Evolutionary conservation across 768 basidiomycete genomes (phyloP).

Genomic region (Leucocoprinus birnbaumii): DNA sequence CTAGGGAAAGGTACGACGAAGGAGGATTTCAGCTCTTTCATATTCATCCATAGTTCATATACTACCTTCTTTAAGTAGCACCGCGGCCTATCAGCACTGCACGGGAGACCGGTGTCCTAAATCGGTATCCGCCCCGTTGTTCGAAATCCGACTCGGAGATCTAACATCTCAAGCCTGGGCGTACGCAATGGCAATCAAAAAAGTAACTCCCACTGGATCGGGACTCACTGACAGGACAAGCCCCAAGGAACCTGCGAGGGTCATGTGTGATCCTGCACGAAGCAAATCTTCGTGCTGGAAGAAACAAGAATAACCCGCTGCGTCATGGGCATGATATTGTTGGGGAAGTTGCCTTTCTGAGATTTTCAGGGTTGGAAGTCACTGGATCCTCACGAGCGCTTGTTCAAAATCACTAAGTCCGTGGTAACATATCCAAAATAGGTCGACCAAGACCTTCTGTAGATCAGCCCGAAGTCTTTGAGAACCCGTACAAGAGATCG

Average conservation of each 20-base stretch:
- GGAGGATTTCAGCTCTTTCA: background rate
- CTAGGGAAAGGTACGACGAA: background rate
- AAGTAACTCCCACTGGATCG: constrained; percentile 1
- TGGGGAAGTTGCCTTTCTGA: background rate
- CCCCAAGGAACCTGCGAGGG: constrained; percentile 2
- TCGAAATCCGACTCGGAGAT: constrained; percentile 14
- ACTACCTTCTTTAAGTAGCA: background rate
- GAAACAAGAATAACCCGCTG: background rate
- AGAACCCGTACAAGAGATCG: background rate
- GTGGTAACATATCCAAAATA: constrained; percentile 2
- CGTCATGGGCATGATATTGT: constrained; percentile 4
- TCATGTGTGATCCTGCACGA: constrained; percentile 9
- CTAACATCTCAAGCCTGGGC: constrained; percentile 9
- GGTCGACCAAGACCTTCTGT: background rate
- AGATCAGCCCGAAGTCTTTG: background rate
- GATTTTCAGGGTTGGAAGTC: background rate
- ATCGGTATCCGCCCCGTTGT: constrained; percentile 4
- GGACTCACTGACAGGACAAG: background rate
- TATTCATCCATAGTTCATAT: background rate
- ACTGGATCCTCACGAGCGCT: background rate
- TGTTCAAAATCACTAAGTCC: background rate
- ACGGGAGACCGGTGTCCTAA: constrained; percentile 3
- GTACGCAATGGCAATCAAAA: constrained; percentile 9
- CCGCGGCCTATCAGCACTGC: constrained; percentile 5
- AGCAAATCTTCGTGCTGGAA: background rate